Evolutionary conservation across 139 green algal genomes (phyloP).

Genomic region (Chlorella ohadii): DNA sequence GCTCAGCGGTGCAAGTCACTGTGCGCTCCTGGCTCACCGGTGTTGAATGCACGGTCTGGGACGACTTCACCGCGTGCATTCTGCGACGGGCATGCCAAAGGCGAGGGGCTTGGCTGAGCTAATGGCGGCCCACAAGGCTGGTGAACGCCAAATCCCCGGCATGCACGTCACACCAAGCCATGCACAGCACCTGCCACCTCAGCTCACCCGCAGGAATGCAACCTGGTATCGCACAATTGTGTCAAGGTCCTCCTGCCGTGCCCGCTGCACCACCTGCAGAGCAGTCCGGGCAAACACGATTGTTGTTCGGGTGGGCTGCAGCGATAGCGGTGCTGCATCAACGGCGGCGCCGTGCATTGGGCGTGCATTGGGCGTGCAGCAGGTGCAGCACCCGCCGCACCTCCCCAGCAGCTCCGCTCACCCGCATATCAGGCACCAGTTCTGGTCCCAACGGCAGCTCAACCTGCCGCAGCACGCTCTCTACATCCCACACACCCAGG

Average conservation of each 20-base stretch:
- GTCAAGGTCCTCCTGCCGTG: conserved; percentile 62
- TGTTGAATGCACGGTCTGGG: conserved; percentile 84
- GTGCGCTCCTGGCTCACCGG: conserved; percentile 9
- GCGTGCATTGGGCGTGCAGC: too few species aligned
- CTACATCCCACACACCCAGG: conserved; percentile 63
- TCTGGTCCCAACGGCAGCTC: conserved; percentile 77
- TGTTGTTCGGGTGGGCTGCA: too few species aligned
- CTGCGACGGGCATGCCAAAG: too few species aligned
- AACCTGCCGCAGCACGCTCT: conserved; percentile 64
- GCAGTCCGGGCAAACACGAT: too few species aligned
- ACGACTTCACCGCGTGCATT: conserved; percentile 70
- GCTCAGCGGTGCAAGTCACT: neutral
- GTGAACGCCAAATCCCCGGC: too few species aligned
- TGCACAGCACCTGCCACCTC: neutral
- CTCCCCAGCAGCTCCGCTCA: neutral
- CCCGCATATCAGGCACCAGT: conserved; percentile 64
- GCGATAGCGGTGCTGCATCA: too few species aligned
- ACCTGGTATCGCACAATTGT: conserved; percentile 58
- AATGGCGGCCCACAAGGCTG: too few species aligned
- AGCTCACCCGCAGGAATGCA: conserved; percentile 7
- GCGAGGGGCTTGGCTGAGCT: too few species aligned
- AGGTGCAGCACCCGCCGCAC: neutral
- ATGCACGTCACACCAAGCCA: neutral
- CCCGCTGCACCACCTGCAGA: conserved; percentile 54
- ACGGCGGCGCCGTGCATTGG: too few species aligned